These are phyloP conservation scores for Cenchrus americanus DNA, from an alignment of 176 grass and related monocot genomes.

Conservation along the genomic window DNA sequence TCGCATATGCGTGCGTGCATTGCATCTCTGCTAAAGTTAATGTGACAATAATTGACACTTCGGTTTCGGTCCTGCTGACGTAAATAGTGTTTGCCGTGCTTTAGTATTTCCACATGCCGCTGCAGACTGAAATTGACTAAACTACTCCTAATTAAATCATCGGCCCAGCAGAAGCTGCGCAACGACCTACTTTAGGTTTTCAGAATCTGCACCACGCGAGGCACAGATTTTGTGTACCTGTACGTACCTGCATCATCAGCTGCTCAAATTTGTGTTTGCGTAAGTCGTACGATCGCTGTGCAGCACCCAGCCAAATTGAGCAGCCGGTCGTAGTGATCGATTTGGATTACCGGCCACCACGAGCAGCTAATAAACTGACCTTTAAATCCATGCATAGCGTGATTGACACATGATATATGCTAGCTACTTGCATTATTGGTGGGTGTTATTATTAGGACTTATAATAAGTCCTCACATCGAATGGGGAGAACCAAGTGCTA, in stretches of 20 bases:
- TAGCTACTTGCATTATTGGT: no score
- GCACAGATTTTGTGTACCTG: no score
- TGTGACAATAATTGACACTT: neutral
- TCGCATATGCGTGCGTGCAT: neutral
- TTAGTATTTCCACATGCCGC: no score
- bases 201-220: neutral
- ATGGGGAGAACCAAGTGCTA: no score
- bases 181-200: neutral
- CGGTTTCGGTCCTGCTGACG: neutral
- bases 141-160: neutral
- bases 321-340: no score
- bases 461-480: no score
- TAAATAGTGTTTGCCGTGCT: neutral
- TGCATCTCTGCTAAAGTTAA: neutral
- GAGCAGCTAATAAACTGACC: neutral
- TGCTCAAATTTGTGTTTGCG: no score
- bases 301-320: no score
- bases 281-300: no score
- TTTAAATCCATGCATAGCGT: neutral
- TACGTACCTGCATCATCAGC: no score
- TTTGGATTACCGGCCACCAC: neutral
- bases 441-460: no score
- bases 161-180: neutral
- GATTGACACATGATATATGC: neutral
- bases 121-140: no score